Evolutionary conservation across 1,139 yeast species (phyloP).

Genomic region (Nakaseomyces bracarensis): DNA sequence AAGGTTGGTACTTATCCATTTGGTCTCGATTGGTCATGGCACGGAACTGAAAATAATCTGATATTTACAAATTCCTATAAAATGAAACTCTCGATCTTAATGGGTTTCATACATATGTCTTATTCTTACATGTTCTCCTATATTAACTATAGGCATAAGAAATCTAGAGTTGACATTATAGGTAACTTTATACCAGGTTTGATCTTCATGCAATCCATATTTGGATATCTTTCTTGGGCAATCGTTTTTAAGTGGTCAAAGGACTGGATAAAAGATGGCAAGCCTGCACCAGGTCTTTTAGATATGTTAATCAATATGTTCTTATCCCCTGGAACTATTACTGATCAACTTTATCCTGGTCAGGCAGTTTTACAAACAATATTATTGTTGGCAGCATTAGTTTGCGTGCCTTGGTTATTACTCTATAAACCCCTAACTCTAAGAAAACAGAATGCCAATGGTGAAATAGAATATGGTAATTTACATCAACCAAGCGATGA

Average conservation of each 20-base stretch:
- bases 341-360: constrained; percentile 55
- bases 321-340: constrained; percentile 65
- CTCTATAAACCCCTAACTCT: constrained; percentile 55
- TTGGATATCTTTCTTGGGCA: constrained; percentile 65
- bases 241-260: constrained; percentile 74
- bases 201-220: constrained; percentile 74
- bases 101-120: constrained; percentile 75
- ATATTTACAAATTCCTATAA: constrained; percentile 71
- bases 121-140: constrained; percentile 64
- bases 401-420: constrained; percentile 72
- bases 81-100: constrained; percentile 70
- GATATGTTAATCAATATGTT: constrained; percentile 81
- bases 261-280: constrained; percentile 60
- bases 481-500: constrained; percentile 11
- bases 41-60: constrained; percentile 69
- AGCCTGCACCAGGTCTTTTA: constrained; percentile 72
- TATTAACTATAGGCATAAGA: constrained; percentile 52
- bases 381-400: constrained; percentile 50
- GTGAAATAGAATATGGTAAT: constrained; percentile 3
- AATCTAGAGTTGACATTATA: constrained; percentile 55
- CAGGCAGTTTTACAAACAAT: constrained; percentile 57
- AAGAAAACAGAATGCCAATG: constrained; percentile 29
- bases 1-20: constrained; percentile 52
- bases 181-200: constrained; percentile 78
- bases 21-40: constrained; percentile 76